These are phyloP conservation scores for Alnus rubra DNA, from an alignment of 306 rosid species.

Conservation along the genomic window DNA sequence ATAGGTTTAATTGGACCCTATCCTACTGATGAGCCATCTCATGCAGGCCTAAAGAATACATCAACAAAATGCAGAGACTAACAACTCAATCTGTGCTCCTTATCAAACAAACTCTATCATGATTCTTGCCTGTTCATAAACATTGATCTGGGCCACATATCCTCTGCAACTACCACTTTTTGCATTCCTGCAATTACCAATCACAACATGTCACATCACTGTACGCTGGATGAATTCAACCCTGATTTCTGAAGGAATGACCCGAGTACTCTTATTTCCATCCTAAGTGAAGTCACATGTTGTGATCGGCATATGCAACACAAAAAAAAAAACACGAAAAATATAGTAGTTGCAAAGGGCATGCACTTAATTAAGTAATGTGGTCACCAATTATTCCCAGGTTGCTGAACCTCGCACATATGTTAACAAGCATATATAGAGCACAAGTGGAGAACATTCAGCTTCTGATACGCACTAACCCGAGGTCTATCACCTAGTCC, in stretches of 20 bases:
- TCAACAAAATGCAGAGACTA: slow-evolving; percentile 14
- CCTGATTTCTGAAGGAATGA: slow-evolving; percentile 33
- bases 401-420: slow-evolving; percentile 1
- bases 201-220: slow-evolving; percentile 40
- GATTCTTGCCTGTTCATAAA: slow-evolving; percentile 38
- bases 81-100: slow-evolving; percentile 20
- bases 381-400: slow-evolving; percentile 23
- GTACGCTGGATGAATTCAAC: slow-evolving; percentile 21
- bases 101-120: slow-evolving; percentile 24
- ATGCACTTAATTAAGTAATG: slow-evolving; percentile 24
- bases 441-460: slow-evolving; percentile 5
- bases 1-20: slow-evolving; percentile 6
- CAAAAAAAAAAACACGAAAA: slow-evolving; percentile 3
- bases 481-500: slow-evolving; percentile 7
- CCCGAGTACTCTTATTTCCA: slow-evolving; percentile 13
- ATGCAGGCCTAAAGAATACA: slow-evolving; percentile 22
- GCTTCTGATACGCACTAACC: not conserved
- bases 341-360: slow-evolving; percentile 28
- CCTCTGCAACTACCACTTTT: slow-evolving; percentile 33
- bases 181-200: slow-evolving; percentile 44
- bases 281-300: slow-evolving; percentile 35
- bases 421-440: not conserved
- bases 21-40: slow-evolving; percentile 22
- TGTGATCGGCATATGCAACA: slow-evolving; percentile 32
- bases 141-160: slow-evolving; percentile 28